Evolutionary conservation across 306 rosid species (phyloP).

Genomic region (Myrica gale): DNA sequence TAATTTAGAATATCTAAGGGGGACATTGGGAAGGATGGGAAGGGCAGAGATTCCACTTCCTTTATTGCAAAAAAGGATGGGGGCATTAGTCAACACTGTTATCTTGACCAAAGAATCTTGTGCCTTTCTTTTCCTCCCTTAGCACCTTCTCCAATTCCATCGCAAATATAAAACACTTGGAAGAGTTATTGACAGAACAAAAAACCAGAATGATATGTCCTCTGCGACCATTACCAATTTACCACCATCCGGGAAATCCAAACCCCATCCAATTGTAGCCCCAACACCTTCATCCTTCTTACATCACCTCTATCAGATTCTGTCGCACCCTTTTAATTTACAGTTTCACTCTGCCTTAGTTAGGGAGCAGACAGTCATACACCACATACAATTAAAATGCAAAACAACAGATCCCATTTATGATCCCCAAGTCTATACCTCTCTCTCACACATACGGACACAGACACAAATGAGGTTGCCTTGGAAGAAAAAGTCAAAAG

Average conservation of each 20-base stretch:
- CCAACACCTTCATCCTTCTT: constrained; percentile 57
- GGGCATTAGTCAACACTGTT: constrained; percentile 60
- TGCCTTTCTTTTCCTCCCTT: constrained; percentile 54
- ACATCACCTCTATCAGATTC: constrained; percentile 55
- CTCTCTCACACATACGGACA: constrained; percentile 17
- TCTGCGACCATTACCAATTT: constrained; percentile 34
- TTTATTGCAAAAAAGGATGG: constrained; percentile 71
- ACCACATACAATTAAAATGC: constrained; percentile 29
- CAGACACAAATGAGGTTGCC: constrained; percentile 34
- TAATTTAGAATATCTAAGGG: constrained; percentile 34
- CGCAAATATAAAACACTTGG: constrained; percentile 19
- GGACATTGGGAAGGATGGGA: constrained; percentile 73
- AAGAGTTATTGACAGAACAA: constrained; percentile 12
- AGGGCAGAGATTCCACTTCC: constrained; percentile 75
- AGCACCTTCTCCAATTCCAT: constrained; percentile 42
- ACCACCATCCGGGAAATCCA: constrained; percentile 55
- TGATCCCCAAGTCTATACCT: not conserved
- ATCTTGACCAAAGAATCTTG: constrained; percentile 62
- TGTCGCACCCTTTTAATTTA: constrained; percentile 46
- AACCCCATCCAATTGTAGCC: constrained; percentile 57
- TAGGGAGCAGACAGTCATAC: constrained; percentile 38
- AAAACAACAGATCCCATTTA: constrained; percentile 23
- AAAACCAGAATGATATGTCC: constrained; percentile 24
- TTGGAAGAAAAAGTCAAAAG: constrained; percentile 49
- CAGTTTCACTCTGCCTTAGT: constrained; percentile 36